Conservation (phyloP, 352 stramenopile genomes). For the Phytophthora syringae region DNA sequence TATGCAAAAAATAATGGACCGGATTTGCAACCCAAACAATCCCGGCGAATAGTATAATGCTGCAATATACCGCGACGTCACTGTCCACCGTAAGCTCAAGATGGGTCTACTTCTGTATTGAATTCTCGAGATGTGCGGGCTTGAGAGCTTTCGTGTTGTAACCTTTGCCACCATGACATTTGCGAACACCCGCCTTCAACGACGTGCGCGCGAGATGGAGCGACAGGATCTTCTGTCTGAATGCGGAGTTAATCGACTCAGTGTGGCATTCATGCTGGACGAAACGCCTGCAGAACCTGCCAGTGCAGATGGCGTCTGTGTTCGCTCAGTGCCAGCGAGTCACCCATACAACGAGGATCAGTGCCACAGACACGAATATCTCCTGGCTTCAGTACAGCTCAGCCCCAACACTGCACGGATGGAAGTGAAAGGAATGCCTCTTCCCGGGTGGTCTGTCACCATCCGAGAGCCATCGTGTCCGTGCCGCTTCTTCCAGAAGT, state of each 20-base stretch:
- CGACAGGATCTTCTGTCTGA: background rate
- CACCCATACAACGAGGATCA: background rate
- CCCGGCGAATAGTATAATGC: constrained; percentile 6
- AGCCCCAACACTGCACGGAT: background rate
- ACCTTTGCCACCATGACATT: background rate
- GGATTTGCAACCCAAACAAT: background rate
- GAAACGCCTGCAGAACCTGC: background rate
- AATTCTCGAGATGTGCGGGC: background rate
- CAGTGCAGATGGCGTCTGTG: background rate
- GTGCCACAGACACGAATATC: background rate
- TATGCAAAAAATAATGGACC: constrained; percentile 19
- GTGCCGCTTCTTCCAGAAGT: background rate
- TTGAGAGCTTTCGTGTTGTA: background rate
- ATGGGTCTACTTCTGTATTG: background rate
- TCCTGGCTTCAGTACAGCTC: background rate
- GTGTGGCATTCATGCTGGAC: background rate
- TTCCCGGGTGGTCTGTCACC: background rate
- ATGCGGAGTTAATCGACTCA: background rate
- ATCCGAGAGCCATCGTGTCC: background rate
- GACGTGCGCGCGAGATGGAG: constrained; percentile 10
- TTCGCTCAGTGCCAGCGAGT: background rate
- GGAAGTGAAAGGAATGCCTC: background rate
- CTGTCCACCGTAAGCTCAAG: constrained; percentile 1
- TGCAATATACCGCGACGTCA: constrained; percentile 2
- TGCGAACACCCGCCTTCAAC: background rate